Percentiles rank a stretch among this genome's conserved stretches.
Conservation (phyloP, 2,329 filamentous ascomycete species). For the Penicillium rolfsii region DNA sequence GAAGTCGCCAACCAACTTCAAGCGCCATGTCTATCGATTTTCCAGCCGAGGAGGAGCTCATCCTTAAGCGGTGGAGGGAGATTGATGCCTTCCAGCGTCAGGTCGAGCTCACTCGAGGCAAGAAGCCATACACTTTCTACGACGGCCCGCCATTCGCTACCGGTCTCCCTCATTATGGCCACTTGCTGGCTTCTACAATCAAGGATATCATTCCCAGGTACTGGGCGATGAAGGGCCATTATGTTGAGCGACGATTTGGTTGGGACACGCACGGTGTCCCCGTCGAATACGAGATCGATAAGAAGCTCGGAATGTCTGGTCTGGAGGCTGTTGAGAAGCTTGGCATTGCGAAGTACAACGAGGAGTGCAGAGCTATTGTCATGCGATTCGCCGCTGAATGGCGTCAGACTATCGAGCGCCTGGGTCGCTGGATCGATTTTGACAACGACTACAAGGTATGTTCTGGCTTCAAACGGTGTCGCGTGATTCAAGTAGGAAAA, state of each 20-base stretch:
- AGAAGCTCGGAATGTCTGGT: slow-evolving; percentile 86
- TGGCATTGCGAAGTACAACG: slow-evolving; percentile 87
- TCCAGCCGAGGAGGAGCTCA: slow-evolving; percentile 83
- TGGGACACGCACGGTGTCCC: slow-evolving; percentile 96
- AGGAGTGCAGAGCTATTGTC: slow-evolving; percentile 87
- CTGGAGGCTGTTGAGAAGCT: slow-evolving; percentile 84
- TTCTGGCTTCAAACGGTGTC: neutral
- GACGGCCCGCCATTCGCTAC: slow-evolving; percentile 82
- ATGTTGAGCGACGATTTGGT: slow-evolving; percentile 89
- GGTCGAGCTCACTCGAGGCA: slow-evolving; percentile 81
- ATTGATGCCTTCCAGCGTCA: slow-evolving; percentile 89
- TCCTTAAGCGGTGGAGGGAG: slow-evolving; percentile 85
- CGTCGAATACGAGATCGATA: slow-evolving; percentile 97
- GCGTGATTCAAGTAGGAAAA: neutral
- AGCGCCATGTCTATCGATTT: slow-evolving; percentile 82
- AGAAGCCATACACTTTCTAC: slow-evolving; percentile 91
- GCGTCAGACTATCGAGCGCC: slow-evolving; percentile 81
- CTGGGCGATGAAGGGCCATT: slow-evolving; percentile 95
- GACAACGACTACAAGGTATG: slow-evolving; percentile 91
- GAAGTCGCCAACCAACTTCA: slow-evolving; percentile 25
- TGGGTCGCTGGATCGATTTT: slow-evolving; percentile 96
- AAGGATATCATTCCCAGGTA: slow-evolving; percentile 97
- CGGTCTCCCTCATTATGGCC: slow-evolving; percentile 69
- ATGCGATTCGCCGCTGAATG: slow-evolving; percentile 89
- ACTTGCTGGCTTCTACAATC: slow-evolving; percentile 88